Evolutionary conservation across 805 yeast genomes (phyloP).

Genomic region (Wickerhamomyces mucosus): DNA sequence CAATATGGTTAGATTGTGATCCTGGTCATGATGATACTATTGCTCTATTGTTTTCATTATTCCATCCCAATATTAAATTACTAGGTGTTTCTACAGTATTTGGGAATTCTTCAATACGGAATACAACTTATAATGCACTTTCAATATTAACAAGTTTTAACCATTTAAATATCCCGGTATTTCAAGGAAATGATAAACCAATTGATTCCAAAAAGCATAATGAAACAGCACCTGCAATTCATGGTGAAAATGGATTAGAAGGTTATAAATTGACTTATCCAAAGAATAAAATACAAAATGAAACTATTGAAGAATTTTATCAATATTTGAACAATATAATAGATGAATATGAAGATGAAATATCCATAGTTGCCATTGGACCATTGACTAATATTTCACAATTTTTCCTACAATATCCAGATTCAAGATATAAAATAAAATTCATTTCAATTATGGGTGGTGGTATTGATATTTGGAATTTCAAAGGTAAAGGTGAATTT

Average conservation of each 20-base stretch:
- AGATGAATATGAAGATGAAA: slow-evolving; percentile 31
- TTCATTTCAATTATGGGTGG: slow-evolving; percentile 76
- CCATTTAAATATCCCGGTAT: slow-evolving; percentile 42
- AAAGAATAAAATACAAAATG: slow-evolving; percentile 20
- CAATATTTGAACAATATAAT: slow-evolving; percentile 29
- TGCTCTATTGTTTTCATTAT: slow-evolving; percentile 57
- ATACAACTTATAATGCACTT: slow-evolving; percentile 62
- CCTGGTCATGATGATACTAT: slow-evolving; percentile 88
- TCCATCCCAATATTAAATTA: slow-evolving; percentile 36
- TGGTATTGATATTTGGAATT: slow-evolving; percentile 25
- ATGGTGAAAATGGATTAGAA: slow-evolving; percentile 69
- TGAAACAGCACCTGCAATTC: slow-evolving; percentile 50
- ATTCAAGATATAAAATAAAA: slow-evolving; percentile 36
- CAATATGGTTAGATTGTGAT: slow-evolving; percentile 86
- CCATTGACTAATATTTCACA: slow-evolving; percentile 65
- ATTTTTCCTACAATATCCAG: slow-evolving; percentile 47
- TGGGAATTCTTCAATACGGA: slow-evolving; percentile 32
- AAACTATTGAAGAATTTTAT: slow-evolving; percentile 29
- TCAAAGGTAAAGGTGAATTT: slow-evolving; percentile 53
- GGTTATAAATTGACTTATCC: slow-evolving; percentile 59
- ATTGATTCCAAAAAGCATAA: slow-evolving; percentile 32
- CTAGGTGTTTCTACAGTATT: slow-evolving; percentile 28
- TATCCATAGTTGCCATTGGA: slow-evolving; percentile 67
- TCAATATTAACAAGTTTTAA: slow-evolving; percentile 55
- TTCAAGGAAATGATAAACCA: slow-evolving; percentile 55